Evolutionary conservation across 352 stramenopile genomes (phyloP).

Genomic region (Globisporangium sylvaticum): DNA sequence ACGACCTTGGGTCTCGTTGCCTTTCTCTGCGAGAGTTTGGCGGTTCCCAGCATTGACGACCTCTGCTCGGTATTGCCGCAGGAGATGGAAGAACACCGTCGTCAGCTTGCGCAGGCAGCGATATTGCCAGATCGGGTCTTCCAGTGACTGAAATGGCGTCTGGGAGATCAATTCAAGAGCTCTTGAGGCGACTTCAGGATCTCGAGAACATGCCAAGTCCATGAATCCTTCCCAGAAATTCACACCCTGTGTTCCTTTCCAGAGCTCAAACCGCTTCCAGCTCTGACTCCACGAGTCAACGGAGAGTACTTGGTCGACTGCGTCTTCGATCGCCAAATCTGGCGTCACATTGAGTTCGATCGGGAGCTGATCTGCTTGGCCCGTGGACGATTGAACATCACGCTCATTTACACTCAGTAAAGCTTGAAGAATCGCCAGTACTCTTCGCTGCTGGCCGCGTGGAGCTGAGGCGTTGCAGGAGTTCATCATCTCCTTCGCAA

Average conservation of each 20-base stretch:
- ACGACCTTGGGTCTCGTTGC: conserved; percentile 13
- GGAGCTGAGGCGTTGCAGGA: conserved; percentile 28
- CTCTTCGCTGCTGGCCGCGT: conserved; percentile 21
- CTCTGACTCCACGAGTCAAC: conserved; percentile 31
- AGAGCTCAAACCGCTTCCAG: conserved; percentile 37
- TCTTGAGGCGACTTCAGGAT: conserved; percentile 32
- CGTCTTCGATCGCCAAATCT: conserved; percentile 12
- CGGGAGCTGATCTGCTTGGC: conserved; percentile 8
- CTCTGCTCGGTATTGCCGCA: conserved; percentile 44
- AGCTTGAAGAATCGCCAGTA: conserved; percentile 39
- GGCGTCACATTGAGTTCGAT: conserved; percentile 17
- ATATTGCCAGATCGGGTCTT: conserved; percentile 76
- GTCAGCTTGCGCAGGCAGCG: conserved; percentile 59
- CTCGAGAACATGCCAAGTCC: conserved; percentile 40
- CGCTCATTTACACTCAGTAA: conserved; percentile 28
- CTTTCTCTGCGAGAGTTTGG: background rate
- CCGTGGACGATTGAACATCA: conserved; percentile 14
- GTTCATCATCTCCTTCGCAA: conserved; percentile 35
- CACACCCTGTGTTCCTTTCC: conserved; percentile 43
- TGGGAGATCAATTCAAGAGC: conserved; percentile 49
- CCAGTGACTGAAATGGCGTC: conserved; percentile 59
- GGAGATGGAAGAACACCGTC: conserved; percentile 46
- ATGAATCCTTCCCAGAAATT: conserved; percentile 65
- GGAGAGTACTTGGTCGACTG: conserved; percentile 29
- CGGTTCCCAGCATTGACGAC: conserved; percentile 21